Evolutionary conservation across 176 grass and related monocot genomes (phyloP), one percentile per base, ranked within the genome.

Genomic region (Oryza meridionalis): DNA sequence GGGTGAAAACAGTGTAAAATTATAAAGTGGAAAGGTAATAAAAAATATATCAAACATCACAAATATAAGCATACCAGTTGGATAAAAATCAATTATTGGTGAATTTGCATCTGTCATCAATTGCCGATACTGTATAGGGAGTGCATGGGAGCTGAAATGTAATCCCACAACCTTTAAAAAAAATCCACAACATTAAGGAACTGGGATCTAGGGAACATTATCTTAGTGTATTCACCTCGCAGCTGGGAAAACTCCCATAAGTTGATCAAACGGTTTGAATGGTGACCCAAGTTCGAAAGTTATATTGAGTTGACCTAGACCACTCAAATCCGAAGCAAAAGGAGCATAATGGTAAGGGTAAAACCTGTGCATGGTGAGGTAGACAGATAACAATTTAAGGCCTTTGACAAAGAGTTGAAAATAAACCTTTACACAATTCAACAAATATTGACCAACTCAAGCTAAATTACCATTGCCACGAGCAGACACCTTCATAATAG

Each of bases 291-390:
- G 82, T 73, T 85, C 73, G 59, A 96, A 99, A 51, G 35, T 84
- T 78, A 99, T 94, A 67, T 92, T 80, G 69, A 96, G 91, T 67
- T 88, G 80, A 62, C 75, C 85, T 66, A 99, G 76, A 82, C 77
- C 91, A 55, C 42, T 96, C 69, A 99, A 79, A 88, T 99, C 96
- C n/a, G 96, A 99, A 64, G 96, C 96, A 85, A 99, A 99, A 55
- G 96, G 96, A 37, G 96, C 96, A 99, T 99, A 99, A 90, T 99
- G 96, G 82, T 99, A 99, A 84, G 96, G 96, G 78, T 99, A 99
- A 85, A 96, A 99, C 96, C 96, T 99, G 82, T 40, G 47, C 29
- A 31, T 68, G 32, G 21, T 76, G n/a, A 21, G 45, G 35, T 40
- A 16, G 19, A 75, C 32, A n/a, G 19, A 66, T n/a, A 42, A 68